phyloP scores from a whole-genome alignment of 306 rosid genomes.

The Calophaca sinica region DNA sequence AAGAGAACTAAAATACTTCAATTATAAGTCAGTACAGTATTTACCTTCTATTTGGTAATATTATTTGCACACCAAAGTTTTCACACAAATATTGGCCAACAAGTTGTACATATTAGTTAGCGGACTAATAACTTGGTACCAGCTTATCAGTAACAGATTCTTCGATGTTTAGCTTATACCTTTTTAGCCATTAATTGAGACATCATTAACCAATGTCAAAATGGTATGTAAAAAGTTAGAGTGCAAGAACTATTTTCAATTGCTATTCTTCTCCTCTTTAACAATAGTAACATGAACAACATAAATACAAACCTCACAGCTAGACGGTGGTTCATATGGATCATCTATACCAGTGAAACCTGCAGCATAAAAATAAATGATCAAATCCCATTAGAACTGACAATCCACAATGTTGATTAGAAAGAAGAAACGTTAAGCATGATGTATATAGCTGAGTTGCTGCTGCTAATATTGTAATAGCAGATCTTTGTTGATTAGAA shows the following conservation, averaged over 20 bases:
- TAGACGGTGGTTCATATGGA: slow-evolving; percentile 84
- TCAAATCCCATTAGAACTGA: slow-evolving; percentile 27
- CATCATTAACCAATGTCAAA: slow-evolving; percentile 7
- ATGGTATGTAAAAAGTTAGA: not conserved
- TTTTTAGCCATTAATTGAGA: not conserved
- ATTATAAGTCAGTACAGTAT: not conserved
- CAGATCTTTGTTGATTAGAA: slow-evolving; percentile 35
- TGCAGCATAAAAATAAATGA: slow-evolving; percentile 55
- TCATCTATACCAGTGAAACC: slow-evolving; percentile 95
- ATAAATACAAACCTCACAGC: slow-evolving; percentile 72
- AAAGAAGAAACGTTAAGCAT: slow-evolving; percentile 17
- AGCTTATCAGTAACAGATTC: not conserved
- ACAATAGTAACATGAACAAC: not conserved
- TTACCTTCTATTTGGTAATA: not conserved
- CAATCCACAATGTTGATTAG: slow-evolving; percentile 20
- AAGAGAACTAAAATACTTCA: slow-evolving; percentile 10
- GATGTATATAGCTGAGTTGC: not conserved
- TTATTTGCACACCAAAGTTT: not conserved
- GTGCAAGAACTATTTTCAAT: not conserved
- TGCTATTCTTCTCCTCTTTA: slow-evolving; percentile 15
- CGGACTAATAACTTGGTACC: not conserved
- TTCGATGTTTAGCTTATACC: not conserved
- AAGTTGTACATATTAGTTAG: slow-evolving; percentile 4
- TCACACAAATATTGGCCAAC: not conserved
- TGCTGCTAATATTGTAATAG: slow-evolving; percentile 24